Evolutionary conservation across 106 monocot genomes (phyloP).

Genomic region (Vanilla planifolia): DNA sequence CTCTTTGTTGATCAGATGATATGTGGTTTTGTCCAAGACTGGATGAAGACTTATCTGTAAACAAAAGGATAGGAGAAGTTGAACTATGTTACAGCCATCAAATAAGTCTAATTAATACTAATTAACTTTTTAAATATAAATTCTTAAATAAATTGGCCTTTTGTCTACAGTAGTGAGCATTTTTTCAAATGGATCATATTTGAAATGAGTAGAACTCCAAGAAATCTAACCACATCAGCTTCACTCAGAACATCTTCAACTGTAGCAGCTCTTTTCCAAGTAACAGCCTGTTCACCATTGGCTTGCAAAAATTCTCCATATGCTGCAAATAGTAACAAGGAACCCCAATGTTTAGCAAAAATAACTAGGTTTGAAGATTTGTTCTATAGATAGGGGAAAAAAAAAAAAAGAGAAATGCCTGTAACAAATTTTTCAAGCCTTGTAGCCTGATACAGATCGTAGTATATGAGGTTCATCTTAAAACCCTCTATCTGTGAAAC

Average conservation of each 20-base stretch:
- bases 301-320: too few species aligned
- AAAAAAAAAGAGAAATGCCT: slow-evolving; percentile 36
- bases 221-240: too few species aligned
- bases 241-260: too few species aligned
- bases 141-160: too few species aligned
- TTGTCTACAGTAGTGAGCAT: too few species aligned
- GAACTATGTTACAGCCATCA: too few species aligned
- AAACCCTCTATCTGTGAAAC: slow-evolving; percentile 15
- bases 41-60: slow-evolving; percentile 97
- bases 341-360: too few species aligned
- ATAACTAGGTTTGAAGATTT: not conserved
- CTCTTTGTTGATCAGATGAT: slow-evolving; percentile 94
- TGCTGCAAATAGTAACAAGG: not conserved
- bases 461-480: slow-evolving; percentile 8
- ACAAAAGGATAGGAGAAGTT: not conserved
- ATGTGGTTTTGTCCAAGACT: slow-evolving; percentile 91
- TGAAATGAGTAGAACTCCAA: not conserved
- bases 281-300: too few species aligned
- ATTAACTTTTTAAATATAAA: too few species aligned
- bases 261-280: too few species aligned
- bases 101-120: too few species aligned
- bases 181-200: too few species aligned
- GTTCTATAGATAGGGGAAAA: not conserved
- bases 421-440: slow-evolving; percentile 18
- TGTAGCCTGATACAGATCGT: slow-evolving; percentile 72